Evolutionary conservation across 495 filamentous ascomycete species (phyloP), one percentile per base, ranked within the genome.

Genomic region (Tuber microsphaerosporum): DNA sequence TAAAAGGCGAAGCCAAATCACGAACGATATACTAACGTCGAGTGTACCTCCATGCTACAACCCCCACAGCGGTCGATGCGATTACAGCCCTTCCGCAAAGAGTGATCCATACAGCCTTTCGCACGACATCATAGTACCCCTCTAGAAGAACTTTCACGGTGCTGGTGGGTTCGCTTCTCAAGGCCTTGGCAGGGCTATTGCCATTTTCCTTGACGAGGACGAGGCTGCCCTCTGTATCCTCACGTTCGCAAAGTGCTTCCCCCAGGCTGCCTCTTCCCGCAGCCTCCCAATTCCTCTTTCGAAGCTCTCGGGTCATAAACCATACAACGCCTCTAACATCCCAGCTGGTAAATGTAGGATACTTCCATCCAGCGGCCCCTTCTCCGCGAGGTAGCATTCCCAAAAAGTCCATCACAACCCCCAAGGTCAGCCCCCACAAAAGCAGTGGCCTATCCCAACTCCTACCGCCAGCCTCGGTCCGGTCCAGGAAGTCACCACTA

Each of bases 341-440:
- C 51, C 85, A 86, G 8, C 89, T 85, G 3, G 91, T 91, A 81
- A 93, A 93, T 14, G 90, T 92, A 0, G 92, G 92, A 80, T 91
- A 92, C 31, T 86, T 86, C 91, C 91, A 93, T 43, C 87, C 89
- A 75, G 71, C 71, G 31, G 90, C 85, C 19, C 89, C 88, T 45
- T 75, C 56, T 7, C 26, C 73, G 22, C 71, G 76, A 8, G 91
- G 91, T 19, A 92, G 84, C 82, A 91, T 86, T 71, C 93, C 90
- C 56, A 93, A 85, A 76, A 93, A 90, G 83, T 94, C 92, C 41
- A 89, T 88, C 44, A 92, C 77, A 42, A 94, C 87, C 10, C 91
- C 91, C 7, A 93, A 86, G 0, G 92, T 93, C 26, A 94, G 82
- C 0, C 92, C 92, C 92, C 92, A 94, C 1, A 93, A 88, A 6